Conservation (phyloP, 2,329 filamentous ascomycete genomes). For the Dendrostoma leiphaemia region DNA sequence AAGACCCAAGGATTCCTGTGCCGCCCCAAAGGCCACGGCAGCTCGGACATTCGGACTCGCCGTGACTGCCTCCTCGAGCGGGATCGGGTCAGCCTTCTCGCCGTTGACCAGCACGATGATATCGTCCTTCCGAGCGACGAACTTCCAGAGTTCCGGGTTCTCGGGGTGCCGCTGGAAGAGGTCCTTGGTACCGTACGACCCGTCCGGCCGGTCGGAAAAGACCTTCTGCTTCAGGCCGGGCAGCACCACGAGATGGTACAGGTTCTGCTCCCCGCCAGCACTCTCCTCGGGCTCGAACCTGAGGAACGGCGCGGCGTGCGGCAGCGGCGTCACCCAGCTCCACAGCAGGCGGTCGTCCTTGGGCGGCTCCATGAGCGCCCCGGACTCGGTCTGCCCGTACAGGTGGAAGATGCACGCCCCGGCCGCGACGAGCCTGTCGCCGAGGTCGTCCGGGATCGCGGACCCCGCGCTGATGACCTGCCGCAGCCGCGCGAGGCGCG, state of each 20-base stretch:
- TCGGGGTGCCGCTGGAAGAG: slow-evolving; percentile 30
- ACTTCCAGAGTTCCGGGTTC: slow-evolving; percentile 36
- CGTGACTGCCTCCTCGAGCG: neutral
- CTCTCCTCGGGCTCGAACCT: slow-evolving; percentile 3
- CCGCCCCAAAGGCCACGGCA: slow-evolving; percentile 1
- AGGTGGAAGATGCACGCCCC: slow-evolving; percentile 2
- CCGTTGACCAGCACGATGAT: slow-evolving; percentile 36
- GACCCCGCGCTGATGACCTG: slow-evolving; percentile 8
- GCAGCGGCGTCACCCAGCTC: neutral
- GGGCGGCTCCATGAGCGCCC: slow-evolving; percentile 7
- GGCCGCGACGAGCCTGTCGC: neutral
- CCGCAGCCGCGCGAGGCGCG: neutral
- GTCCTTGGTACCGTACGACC: slow-evolving; percentile 2
- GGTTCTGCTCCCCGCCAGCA: neutral
- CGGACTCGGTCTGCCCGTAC: slow-evolving; percentile 7
- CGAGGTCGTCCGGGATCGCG: slow-evolving; percentile 3
- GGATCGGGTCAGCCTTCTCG: slow-evolving; percentile 29
- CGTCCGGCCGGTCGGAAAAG: slow-evolving; percentile 3
- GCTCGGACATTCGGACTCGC: neutral
- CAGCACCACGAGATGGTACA: slow-evolving; percentile 3
- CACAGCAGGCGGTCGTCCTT: slow-evolving; percentile 1
- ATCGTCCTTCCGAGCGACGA: slow-evolving; percentile 36
- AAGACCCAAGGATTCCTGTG: slow-evolving; percentile 4
- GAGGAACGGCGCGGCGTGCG: neutral
- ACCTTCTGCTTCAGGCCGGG: neutral